Percentiles rank a stretch among this genome's conserved stretches.
These are phyloP conservation scores for Hypsizygus marmoreus DNA, from an alignment of 768 basidiomycete species.

Conservation along the genomic window DNA sequence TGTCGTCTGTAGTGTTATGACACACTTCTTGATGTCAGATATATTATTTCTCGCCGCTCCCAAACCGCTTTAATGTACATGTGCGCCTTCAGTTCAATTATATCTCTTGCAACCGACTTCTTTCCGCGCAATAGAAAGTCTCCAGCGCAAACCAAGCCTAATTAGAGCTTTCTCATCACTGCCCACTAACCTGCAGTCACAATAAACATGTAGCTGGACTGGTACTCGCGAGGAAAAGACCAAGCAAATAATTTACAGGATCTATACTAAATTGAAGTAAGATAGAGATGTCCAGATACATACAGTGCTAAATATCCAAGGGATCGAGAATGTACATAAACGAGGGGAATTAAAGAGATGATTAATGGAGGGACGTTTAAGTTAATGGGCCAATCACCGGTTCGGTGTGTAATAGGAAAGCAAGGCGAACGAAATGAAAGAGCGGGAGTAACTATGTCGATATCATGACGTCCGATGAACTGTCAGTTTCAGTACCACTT, in stretches of 20 bases:
- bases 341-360: constrained; percentile 36
- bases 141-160: no score
- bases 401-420: constrained; percentile 40
- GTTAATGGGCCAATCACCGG: constrained; percentile 29
- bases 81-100: no score
- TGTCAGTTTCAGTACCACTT: constrained; percentile 42
- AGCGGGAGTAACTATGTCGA: constrained; percentile 42
- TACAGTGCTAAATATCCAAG: constrained; percentile 25
- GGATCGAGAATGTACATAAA: constrained; percentile 33
- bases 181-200: no score
- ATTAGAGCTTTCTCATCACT: no score
- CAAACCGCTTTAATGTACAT: no score
- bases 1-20: no score
- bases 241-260: constrained; percentile 24
- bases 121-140: no score
- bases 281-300: constrained; percentile 18
- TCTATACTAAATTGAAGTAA: constrained; percentile 19
- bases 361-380: constrained; percentile 35
- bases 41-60: no score
- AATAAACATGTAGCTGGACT: no score
- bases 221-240: neutral
- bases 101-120: no score
- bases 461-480: constrained; percentile 28
- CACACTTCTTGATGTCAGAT: no score
- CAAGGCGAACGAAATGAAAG: constrained; percentile 40